phyloP scores from a whole-genome alignment of 108 stramenopile genomes.

The Pelagomonas calceolata region DNA sequence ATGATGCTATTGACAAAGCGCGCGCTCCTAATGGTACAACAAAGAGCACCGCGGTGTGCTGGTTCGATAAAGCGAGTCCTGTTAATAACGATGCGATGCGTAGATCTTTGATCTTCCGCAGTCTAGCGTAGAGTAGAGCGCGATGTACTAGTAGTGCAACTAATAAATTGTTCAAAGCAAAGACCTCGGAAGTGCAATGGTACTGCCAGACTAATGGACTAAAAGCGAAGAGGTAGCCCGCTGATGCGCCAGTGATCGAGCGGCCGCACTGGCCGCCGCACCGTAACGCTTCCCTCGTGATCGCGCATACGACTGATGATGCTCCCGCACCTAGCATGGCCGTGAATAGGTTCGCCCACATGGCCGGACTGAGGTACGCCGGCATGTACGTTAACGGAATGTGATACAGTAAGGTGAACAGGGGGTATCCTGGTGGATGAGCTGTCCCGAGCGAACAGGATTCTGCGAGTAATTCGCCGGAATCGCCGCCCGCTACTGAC shows the following conservation, averaged over 20 bases:
- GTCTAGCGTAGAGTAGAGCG: constrained; percentile 15
- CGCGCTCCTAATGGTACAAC: constrained; percentile 34
- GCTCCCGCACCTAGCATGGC: constrained; percentile 9
- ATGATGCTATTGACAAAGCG: constrained; percentile 1
- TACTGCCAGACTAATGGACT: constrained; percentile 68
- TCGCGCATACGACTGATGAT: not conserved
- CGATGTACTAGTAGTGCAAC: constrained; percentile 29
- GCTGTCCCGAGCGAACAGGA: constrained; percentile 39
- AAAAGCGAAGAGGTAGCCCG: constrained; percentile 37
- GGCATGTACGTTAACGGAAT: not conserved
- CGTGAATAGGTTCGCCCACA: constrained; percentile 3
- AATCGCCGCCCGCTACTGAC: not conserved
- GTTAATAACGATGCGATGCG: constrained; percentile 45
- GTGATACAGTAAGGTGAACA: constrained; percentile 41
- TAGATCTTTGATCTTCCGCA: not conserved
- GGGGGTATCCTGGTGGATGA: constrained; percentile 69
- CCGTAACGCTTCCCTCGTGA: too few species aligned
- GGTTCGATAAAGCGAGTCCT: constrained; percentile 60
- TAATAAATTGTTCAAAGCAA: constrained; percentile 66
- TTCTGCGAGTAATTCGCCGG: constrained; percentile 12
- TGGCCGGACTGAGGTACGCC: not conserved
- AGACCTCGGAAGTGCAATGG: constrained; percentile 62
- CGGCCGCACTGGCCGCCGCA: not conserved
- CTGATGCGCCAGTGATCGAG: not conserved
- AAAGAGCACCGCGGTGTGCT: constrained; percentile 60